phyloP scores from a whole-genome alignment of 192 early-diverging fungal species.

The Coemansia sp. region DNA sequence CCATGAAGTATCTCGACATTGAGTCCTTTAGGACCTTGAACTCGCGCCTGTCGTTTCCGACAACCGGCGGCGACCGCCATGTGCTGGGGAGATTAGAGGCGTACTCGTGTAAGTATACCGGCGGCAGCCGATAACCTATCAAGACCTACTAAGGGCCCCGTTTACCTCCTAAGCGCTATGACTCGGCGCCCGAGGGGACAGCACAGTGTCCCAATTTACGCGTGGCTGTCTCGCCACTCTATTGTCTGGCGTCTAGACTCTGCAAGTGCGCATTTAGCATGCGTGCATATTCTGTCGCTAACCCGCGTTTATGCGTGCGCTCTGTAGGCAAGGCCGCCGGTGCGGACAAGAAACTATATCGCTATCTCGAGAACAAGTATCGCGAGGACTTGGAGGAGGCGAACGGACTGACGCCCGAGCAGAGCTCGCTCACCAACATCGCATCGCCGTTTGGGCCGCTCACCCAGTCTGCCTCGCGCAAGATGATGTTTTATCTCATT shows the following conservation, averaged over 20 bases:
- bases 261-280: neutral
- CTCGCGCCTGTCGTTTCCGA: conserved; percentile 70
- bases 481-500: conserved; percentile 90
- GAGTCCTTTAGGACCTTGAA: conserved; percentile 81
- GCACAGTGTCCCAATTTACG: neutral
- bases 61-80: conserved; percentile 75
- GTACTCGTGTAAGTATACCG: conserved; percentile 80
- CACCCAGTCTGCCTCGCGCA: conserved; percentile 74
- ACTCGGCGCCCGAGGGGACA: neutral
- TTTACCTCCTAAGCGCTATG: neutral
- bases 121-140: too few relatives aligned
- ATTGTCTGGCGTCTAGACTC: neutral
- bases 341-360: conserved; percentile 88
- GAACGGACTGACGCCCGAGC: conserved; percentile 62
- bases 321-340: conserved; percentile 84
- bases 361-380: conserved; percentile 82
- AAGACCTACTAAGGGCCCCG: too few relatives aligned
- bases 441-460: conserved; percentile 88
- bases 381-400: conserved; percentile 59
- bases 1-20: conserved; percentile 88
- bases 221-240: conserved; percentile 1
- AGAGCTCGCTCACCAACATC: conserved; percentile 59
- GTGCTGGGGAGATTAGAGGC: conserved; percentile 84
- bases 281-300: neutral
- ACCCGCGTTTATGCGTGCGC: neutral